These are phyloP conservation scores for Tephrocybe rancida DNA, from an alignment of 768 basidiomycete species.

Conservation along the genomic window DNA sequence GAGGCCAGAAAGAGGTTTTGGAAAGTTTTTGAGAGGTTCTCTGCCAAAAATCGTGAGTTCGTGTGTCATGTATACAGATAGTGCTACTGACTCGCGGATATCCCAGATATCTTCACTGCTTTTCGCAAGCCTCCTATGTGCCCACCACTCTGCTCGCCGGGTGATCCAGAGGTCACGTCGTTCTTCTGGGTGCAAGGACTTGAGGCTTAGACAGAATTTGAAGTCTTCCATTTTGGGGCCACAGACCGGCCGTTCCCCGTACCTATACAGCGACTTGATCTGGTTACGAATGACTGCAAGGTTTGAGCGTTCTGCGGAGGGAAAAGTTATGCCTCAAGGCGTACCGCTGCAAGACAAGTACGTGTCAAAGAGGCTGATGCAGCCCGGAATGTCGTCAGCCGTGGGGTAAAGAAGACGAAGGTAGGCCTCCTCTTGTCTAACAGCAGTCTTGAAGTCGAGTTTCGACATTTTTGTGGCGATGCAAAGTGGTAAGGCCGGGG, in stretches of 20 bases:
- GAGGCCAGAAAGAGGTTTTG: slow-evolving; percentile 33
- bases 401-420: slow-evolving; percentile 71
- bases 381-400: slow-evolving; percentile 78
- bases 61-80: background rate
- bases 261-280: slow-evolving; percentile 83
- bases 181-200: slow-evolving; percentile 75
- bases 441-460: slow-evolving; percentile 53
- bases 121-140: slow-evolving; percentile 65
- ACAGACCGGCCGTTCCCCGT: slow-evolving; percentile 76
- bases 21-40: slow-evolving; percentile 53
- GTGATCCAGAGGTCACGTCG: slow-evolving; percentile 84
- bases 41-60: slow-evolving; percentile 29
- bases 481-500: no score
- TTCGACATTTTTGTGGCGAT: slow-evolving; percentile 24
- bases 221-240: slow-evolving; percentile 83
- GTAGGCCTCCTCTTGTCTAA: slow-evolving; percentile 70
- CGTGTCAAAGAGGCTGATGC: slow-evolving; percentile 73
- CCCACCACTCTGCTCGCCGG: slow-evolving; percentile 95
- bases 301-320: background rate
- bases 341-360: slow-evolving; percentile 73
- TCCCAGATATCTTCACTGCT: slow-evolving; percentile 98
- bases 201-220: slow-evolving; percentile 91
- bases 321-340: background rate
- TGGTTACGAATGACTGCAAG: slow-evolving; percentile 74
- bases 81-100: slow-evolving; percentile 65